These are phyloP conservation scores for Dactylellina drechsleri DNA, from an alignment of 2,329 filamentous ascomycete genomes.

Conservation along the genomic window DNA sequence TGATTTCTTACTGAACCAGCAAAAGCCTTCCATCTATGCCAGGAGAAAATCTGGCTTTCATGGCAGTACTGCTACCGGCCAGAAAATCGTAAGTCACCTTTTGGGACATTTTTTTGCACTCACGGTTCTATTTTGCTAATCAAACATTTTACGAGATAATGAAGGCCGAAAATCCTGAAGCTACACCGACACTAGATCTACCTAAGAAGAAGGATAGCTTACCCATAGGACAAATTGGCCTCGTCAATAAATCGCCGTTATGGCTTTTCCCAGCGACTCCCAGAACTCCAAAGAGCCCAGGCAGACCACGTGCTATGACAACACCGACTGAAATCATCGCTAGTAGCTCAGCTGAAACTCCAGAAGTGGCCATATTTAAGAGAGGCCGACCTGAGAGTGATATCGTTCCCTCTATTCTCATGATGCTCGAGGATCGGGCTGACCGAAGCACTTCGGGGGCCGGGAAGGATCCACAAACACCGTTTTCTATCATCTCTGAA, in stretches of 20 bases:
- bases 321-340: slow-evolving; percentile 31
- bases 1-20: slow-evolving; percentile 72
- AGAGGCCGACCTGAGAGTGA: slow-evolving; percentile 49
- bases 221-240: slow-evolving; percentile 36
- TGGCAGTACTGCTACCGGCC: slow-evolving; percentile 18
- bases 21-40: slow-evolving; percentile 44
- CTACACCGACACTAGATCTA: slow-evolving; percentile 56
- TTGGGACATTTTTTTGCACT: not conserved
- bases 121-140: not conserved
- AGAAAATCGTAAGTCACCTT: slow-evolving; percentile 33
- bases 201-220: slow-evolving; percentile 49
- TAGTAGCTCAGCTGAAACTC: slow-evolving; percentile 19
- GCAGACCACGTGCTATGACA: slow-evolving; percentile 48
- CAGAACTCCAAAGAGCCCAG: slow-evolving; percentile 50
- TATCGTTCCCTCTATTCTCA: slow-evolving; percentile 49
- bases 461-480: slow-evolving; percentile 47
- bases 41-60: slow-evolving; percentile 44
- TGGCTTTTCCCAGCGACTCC: slow-evolving; percentile 52
- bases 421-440: slow-evolving; percentile 49
- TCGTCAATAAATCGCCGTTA: slow-evolving; percentile 45
- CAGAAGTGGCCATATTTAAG: slow-evolving; percentile 21
- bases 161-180: slow-evolving; percentile 55
- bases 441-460: slow-evolving; percentile 22
- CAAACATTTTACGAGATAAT: slow-evolving; percentile 3
- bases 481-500: slow-evolving; percentile 53